Percentiles rank a stretch among this genome's conserved stretches.
These are phyloP conservation scores for Giardia muris DNA, from an alignment of 208 protist genomes.

Conservation along the genomic window DNA sequence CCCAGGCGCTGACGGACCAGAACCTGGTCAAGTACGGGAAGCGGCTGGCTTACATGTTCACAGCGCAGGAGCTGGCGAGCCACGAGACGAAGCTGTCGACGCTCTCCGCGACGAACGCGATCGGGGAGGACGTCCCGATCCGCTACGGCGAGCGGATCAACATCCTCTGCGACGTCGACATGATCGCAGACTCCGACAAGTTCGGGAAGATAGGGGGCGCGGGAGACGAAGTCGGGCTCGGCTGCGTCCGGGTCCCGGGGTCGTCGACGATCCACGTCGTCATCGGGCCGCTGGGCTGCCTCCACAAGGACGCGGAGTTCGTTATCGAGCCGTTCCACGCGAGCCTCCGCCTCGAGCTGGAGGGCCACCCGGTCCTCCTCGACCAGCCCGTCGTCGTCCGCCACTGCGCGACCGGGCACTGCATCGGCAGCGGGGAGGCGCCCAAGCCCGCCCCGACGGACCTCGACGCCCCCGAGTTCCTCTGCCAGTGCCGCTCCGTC, in stretches of 20 bases:
- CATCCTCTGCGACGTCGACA: background rate
- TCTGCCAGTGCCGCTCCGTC: background rate
- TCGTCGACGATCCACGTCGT: background rate
- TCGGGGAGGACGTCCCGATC: background rate
- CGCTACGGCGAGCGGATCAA: background rate
- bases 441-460: background rate
- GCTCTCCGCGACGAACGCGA: background rate
- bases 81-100: background rate
- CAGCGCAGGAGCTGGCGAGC: background rate
- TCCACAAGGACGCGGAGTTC: slow-evolving; percentile 11
- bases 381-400: background rate
- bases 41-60: background rate
- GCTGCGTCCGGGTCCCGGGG: background rate
- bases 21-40: background rate
- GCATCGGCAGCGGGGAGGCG: background rate
- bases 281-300: background rate
- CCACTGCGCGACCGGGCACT: background rate
- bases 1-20: background rate
- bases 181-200: background rate
- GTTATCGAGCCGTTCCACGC: background rate
- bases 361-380: background rate
- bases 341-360: background rate
- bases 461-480: background rate
- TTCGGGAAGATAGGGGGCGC: background rate
- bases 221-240: background rate